phyloP scores from a whole-genome alignment of 257 asterid genomes.

The Parsonsia alboflavescens region DNA sequence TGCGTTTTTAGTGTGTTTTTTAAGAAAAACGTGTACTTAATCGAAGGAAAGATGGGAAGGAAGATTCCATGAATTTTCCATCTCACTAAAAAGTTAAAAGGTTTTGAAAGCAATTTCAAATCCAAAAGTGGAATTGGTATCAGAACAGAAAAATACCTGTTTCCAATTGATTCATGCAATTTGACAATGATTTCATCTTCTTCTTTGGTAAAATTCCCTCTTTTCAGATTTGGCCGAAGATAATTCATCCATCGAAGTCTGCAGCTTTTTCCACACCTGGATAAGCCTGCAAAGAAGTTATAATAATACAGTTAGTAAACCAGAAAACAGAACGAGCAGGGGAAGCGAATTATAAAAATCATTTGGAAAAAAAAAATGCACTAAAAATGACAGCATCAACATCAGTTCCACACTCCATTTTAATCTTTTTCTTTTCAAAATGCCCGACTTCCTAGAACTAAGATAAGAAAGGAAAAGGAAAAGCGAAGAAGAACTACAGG shows the following conservation, averaged over 20 bases:
- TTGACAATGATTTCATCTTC: slow-evolving; percentile 40
- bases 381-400: no score
- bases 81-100: no score
- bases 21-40: background rate
- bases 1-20: no score
- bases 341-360: no score
- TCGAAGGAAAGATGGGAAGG: background rate
- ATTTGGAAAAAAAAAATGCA: no score
- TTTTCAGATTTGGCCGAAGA: slow-evolving; percentile 40
- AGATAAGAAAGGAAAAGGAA: no score
- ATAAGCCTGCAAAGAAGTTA: no score
- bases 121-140: no score
- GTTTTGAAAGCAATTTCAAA: background rate
- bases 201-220: slow-evolving; percentile 33
- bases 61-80: background rate
- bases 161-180: slow-evolving; percentile 40
- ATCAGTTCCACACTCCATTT: no score
- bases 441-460: no score
- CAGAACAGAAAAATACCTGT: slow-evolving; percentile 21
- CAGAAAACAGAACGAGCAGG: background rate
- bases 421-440: no score
- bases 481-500: no score
- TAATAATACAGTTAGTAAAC: background rate
- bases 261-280: slow-evolving; percentile 50
- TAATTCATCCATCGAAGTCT: slow-evolving; percentile 59